phyloP scores from a whole-genome alignment of 345 rosid genomes.

The Lumnitzera littorea region DNA sequence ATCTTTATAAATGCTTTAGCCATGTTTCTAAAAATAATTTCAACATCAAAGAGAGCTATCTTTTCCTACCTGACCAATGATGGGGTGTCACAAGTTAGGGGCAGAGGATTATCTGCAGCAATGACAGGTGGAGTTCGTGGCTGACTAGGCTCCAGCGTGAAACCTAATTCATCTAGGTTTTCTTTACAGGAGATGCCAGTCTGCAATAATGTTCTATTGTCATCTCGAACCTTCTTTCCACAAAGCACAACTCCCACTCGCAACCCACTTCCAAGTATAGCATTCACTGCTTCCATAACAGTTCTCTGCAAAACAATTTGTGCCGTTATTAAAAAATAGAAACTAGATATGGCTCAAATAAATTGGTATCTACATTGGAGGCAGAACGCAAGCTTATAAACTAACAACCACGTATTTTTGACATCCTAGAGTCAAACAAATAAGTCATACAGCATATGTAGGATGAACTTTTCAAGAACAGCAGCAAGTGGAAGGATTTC shows the following conservation, averaged over 20 bases:
- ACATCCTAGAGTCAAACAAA: no score
- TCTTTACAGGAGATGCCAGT: conserved; percentile 65
- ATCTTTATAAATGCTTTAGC: not conserved
- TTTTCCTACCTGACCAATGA: conserved; percentile 40
- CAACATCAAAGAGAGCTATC: conserved; percentile 2
- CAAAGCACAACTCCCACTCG: conserved; percentile 70
- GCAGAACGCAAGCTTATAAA: no score
- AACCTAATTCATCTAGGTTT: conserved; percentile 58
- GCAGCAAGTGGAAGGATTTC: not conserved
- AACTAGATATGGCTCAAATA: no score
- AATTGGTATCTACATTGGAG: no score
- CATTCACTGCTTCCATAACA: conserved; percentile 68
- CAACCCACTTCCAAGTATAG: conserved; percentile 71
- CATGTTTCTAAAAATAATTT: not conserved
- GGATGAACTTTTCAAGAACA: no score
- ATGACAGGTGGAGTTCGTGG: conserved; percentile 27
- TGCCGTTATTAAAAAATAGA: not conserved
- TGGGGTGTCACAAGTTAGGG: conserved; percentile 26
- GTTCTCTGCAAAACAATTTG: conserved; percentile 41
- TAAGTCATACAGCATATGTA: no score
- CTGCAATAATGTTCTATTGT: conserved; percentile 62
- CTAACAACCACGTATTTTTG: no score
- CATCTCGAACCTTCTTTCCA: conserved; percentile 93
- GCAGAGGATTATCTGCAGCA: conserved; percentile 32
- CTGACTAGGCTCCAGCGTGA: conserved; percentile 65